Percentiles rank a stretch among this genome's conserved stretches.
Evolutionary conservation across 2,329 filamentous ascomycete species (phyloP).

Genomic region (Didymellaceae sp.): DNA sequence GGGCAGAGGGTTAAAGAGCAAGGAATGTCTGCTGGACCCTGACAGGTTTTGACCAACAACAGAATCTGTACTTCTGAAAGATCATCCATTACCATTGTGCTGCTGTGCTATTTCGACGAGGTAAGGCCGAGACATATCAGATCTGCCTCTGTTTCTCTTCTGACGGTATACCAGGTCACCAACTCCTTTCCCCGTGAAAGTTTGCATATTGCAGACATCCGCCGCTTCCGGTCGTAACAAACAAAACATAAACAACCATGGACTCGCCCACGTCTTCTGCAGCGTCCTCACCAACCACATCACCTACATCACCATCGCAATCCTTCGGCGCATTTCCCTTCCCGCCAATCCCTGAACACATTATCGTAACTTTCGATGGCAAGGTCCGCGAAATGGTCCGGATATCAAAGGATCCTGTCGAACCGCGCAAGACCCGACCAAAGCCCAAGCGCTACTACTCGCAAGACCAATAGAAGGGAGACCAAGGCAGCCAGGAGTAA

Average conservation of each 20-base stretch:
- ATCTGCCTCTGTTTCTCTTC: neutral
- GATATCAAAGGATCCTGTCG: conserved; percentile 23
- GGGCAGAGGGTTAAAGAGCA: conserved; percentile 11
- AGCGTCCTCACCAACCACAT: conserved; percentile 11
- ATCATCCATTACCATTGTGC: neutral
- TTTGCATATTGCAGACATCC: neutral
- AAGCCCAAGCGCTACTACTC: conserved; percentile 13
- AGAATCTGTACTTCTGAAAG: neutral
- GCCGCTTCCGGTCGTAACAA: conserved; percentile 1
- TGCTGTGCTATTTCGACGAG: neutral
- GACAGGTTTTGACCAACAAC: conserved; percentile 2
- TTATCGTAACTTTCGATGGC: conserved; percentile 38
- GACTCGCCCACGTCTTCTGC: conserved; percentile 8
- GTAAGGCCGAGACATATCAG: conserved; percentile 4
- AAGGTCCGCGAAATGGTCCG: conserved; percentile 34
- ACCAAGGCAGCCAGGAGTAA: neutral
- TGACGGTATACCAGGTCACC: neutral
- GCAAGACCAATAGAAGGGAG: neutral
- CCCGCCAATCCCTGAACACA: conserved; percentile 33
- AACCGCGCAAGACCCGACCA: conserved; percentile 6
- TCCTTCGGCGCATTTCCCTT: conserved; percentile 6
- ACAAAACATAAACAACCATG: conserved; percentile 1
- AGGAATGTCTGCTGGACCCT: conserved; percentile 12
- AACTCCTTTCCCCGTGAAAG: neutral
- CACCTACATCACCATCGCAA: conserved; percentile 10